Evolutionary conservation across 768 basidiomycete species (phyloP).

Genomic region (Pulveroboletus sp.): DNA sequence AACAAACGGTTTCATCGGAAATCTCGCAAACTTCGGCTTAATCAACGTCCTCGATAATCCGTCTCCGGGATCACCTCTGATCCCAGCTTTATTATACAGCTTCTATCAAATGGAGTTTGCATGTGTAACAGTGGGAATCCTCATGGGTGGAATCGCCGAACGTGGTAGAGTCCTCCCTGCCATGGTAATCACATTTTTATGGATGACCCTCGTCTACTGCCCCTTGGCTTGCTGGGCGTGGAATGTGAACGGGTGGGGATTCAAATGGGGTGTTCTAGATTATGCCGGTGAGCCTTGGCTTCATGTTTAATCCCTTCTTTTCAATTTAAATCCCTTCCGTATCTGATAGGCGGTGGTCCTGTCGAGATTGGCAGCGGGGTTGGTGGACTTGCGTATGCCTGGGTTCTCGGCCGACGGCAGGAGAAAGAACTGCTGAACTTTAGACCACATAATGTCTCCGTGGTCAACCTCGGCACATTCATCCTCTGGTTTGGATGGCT

Average conservation of each 20-base stretch:
- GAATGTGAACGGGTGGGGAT: conserved; percentile 81
- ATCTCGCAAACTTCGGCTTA: conserved; percentile 78
- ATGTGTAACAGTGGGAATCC: conserved; percentile 73
- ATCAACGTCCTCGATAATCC: conserved; percentile 67
- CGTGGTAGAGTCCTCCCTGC: conserved; percentile 81
- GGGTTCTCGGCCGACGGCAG: conserved; percentile 81
- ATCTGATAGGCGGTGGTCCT: conserved; percentile 67
- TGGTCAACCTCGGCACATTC: conserved; percentile 81
- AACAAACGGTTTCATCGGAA: conserved; percentile 74
- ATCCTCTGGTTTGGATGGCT: conserved; percentile 88
- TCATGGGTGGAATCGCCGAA: conserved; percentile 82
- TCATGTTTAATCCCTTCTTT: conserved; percentile 4
- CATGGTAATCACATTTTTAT: conserved; percentile 78
- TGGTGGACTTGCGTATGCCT: conserved; percentile 80
- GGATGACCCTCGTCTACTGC: conserved; percentile 87
- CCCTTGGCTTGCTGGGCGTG: conserved; percentile 87
- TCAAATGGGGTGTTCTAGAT: conserved; percentile 81
- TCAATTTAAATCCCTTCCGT: background rate
- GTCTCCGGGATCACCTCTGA: conserved; percentile 75
- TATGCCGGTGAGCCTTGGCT: conserved; percentile 64
- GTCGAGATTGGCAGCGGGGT: conserved; percentile 88
- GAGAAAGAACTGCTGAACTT: conserved; percentile 74
- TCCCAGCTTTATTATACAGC: conserved; percentile 80
- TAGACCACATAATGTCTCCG: conserved; percentile 83
- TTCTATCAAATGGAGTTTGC: conserved; percentile 90